Base-by-base conservation (phyloP, 352 stramenopile species). In the Pythium brachiatum region DNA sequence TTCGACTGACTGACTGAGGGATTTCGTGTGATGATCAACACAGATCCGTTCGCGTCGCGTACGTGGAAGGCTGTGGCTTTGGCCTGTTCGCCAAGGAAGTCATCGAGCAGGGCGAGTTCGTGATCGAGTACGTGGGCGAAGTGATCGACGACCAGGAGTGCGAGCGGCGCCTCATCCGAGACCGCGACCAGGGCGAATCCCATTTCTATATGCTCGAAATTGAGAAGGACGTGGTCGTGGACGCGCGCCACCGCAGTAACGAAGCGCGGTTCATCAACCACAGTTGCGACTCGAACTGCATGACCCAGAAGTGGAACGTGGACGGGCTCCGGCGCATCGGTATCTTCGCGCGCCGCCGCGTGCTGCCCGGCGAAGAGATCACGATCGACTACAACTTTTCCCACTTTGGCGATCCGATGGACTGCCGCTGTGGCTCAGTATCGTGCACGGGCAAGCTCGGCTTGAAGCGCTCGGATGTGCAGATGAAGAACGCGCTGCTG, bases 191-290 rank as follows among this genome's bases (percentile, higher is more conserved):
- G 31, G 82, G 80, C 43, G 76, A 91, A 74, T 83, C 75, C 8
- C 83, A 92, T 47, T 91, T 90, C 46, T 97, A 96, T 71, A 91
- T 97, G 78, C 76, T 94, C 60, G 81, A 94, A 63, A 76, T 94
- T 34, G 85, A 91, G 70, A 91, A 92, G 27, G 84, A 91, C 62
- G 83, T 89, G 26, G 72, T 91, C 23, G 92, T 94, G 46, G 89
- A 97, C 50, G 89, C 88, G 21, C 88, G 88, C 48, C 81, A 95
- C 60, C 83, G 89, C 36, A 96, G 92, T 39, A 97, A 97, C 62
- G 88, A 98, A 26, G 94, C 94, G 36, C 85, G 96, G 25, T 99
- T 98, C 69, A 98, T 98, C 64, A 99, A 99, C 81, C 90, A 97
- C 66, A 97, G 89, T 64, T 98, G 93, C 56, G 88, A 96, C 53